A percentile compares a stretch with the other conserved stretches of the same genome.
phyloP scores from a whole-genome alignment of 2,329 filamentous ascomycete genomes.

The Scorias spongiosa region DNA sequence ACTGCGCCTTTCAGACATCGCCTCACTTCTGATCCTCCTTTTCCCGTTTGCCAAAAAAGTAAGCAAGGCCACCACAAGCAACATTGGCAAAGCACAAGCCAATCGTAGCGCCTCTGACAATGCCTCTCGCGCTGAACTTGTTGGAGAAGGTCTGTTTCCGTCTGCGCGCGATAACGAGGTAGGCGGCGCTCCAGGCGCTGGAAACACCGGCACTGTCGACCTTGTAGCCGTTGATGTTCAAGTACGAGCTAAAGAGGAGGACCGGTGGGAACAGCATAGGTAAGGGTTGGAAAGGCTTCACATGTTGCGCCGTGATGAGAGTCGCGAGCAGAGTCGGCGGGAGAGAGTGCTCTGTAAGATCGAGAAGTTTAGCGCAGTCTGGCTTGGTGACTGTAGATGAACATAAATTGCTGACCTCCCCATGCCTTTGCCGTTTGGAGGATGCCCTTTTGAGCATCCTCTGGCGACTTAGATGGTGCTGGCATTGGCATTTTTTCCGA shows the following conservation, averaged over 20 bases:
- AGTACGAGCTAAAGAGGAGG: constrained; percentile 49
- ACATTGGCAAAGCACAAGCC: constrained; percentile 36
- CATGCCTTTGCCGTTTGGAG: constrained; percentile 34
- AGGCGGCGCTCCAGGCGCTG: constrained; percentile 50
- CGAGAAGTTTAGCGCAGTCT: neutral
- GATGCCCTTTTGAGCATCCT: constrained; percentile 24
- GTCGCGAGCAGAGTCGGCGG: constrained; percentile 51
- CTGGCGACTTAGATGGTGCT: constrained; percentile 14
- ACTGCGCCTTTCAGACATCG: neutral
- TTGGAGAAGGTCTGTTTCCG: constrained; percentile 34
- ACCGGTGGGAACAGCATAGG: constrained; percentile 54
- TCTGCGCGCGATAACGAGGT: constrained; percentile 46
- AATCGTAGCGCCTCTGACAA: constrained; percentile 37
- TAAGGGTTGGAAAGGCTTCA: constrained; percentile 48
- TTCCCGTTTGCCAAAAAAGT: constrained; percentile 33
- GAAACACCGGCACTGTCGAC: constrained; percentile 48
- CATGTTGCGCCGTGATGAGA: constrained; percentile 49
- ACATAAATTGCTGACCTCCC: constrained; percentile 30
- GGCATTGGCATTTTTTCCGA: constrained; percentile 25
- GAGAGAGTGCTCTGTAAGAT: constrained; percentile 42
- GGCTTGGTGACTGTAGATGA: constrained; percentile 3
- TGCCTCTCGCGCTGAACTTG: constrained; percentile 35
- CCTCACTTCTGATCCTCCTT: constrained; percentile 7
- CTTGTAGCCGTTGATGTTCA: constrained; percentile 48
- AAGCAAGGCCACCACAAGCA: constrained; percentile 35